A percentile compares a stretch with the other conserved stretches of the same genome.
Evolutionary conservation across 2,329 filamentous ascomycete genomes (phyloP).

Genomic region (Geosmithia putterillii): DNA sequence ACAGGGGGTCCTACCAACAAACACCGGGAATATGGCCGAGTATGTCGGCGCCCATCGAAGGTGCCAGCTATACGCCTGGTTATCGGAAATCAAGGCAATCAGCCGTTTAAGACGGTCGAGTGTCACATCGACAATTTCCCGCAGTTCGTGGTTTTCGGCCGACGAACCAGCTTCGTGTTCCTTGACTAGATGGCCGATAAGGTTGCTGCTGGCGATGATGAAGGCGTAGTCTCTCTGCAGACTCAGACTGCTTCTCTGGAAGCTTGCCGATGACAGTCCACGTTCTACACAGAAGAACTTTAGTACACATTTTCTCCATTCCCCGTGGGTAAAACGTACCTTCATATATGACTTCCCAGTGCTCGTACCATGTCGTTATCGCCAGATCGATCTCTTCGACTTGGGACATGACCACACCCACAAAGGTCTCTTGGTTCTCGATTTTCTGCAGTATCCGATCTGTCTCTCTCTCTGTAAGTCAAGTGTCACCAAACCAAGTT

Average conservation of each 20-base stretch:
- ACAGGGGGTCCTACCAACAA: not conserved
- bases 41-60: constrained; percentile 1
- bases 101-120: not conserved
- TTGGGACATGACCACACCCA: not conserved
- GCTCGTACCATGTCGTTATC: not conserved
- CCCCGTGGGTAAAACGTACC: not conserved
- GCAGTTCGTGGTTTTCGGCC: not conserved
- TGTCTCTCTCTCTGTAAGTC: not conserved
- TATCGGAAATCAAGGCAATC: not conserved
- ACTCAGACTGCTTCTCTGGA: not conserved
- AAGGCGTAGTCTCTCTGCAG: constrained; percentile 1
- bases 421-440: not conserved
- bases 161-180: not conserved
- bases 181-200: not conserved
- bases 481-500: no score
- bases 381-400: not conserved
- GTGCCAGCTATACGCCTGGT: not conserved
- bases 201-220: not conserved
- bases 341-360: not conserved
- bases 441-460: not conserved
- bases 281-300: not conserved
- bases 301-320: not conserved
- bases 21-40: not conserved
- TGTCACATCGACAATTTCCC: not conserved
- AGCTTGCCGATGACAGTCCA: not conserved